Evolutionary conservation across 305 asterid genomes (phyloP).

Genomic region (Plantago lanceolata): DNA sequence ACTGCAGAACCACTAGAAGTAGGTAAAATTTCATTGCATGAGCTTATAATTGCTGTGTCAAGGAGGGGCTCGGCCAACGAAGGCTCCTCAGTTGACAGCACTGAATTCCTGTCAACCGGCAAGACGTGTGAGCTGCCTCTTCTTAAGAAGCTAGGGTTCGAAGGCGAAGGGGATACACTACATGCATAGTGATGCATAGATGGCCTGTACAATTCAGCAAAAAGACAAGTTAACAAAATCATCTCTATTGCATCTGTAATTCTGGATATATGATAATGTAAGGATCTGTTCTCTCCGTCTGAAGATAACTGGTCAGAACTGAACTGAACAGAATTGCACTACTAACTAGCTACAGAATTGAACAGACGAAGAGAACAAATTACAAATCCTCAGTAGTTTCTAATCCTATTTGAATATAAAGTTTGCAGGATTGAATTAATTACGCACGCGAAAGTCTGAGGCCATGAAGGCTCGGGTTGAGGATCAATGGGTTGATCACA

Average conservation of each 20-base stretch:
- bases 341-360: no score
- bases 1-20: constrained; percentile 34
- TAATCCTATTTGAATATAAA: no score
- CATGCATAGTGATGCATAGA: constrained; percentile 72
- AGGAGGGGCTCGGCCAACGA: constrained; percentile 46
- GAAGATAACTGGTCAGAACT: no score
- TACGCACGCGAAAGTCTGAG: constrained; percentile 68
- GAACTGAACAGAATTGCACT: no score
- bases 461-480: no score
- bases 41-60: constrained; percentile 22
- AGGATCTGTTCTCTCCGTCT: no score
- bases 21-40: constrained; percentile 43
- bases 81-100: constrained; percentile 30
- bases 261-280: no score
- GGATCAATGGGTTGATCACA: constrained; percentile 22
- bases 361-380: no score
- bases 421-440: not conserved
- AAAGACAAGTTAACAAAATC: constrained; percentile 4
- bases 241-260: no score
- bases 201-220: constrained; percentile 41
- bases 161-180: constrained; percentile 57
- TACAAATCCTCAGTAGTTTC: no score
- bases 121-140: constrained; percentile 32
- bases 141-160: constrained; percentile 52
- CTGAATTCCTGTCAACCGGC: constrained; percentile 34